Evolutionary conservation across 2,329 filamentous ascomycete species (phyloP), one percentile per base, ranked within the genome.

Genomic region (Pochonia chlamydosporia): DNA sequence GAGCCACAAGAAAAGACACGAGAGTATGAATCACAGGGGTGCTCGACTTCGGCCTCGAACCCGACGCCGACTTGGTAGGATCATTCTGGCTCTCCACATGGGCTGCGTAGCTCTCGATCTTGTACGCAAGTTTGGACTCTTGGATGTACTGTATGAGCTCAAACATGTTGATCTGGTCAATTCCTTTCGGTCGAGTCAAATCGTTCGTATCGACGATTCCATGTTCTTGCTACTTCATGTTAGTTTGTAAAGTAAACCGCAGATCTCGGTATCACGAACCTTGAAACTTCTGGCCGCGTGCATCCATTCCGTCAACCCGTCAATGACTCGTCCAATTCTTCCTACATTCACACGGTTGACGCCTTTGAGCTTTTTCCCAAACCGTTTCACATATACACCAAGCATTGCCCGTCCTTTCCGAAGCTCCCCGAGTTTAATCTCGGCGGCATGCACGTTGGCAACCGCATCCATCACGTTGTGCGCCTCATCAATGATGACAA

Each of bases 381-480:
- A 99, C 52, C 84, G 89, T 60, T 87, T 85, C 5, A 95, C 81
- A 57, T 99, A 99, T 0, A 83, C 73, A 0, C 84, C 85, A 1
- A 99, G 73, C 67, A 95, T 90, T 42, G 76, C 75, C 45, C 88
- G 79, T 3, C 86, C 88, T 49, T 78, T 76, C 43, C 80, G 80
- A 16, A 97, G 71, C 52, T 96, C 90, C 23, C 71, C 71, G 4
- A 95, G 70, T 3, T 80, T 81, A 18, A 97, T 76, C 30, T 87
- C 81, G 0, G 89, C 81, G 0, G 91, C 91, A 62, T 96, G 84
- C 28, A 96, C 93, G 40, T 84, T 85, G 14, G 89, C 81, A 40
- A 99, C 89, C 0, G 92, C 90, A 63, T 96, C 91, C 85, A 96
- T 96, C 44, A 99, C 79, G 60, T 99, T 99, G 63, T 99, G 93